Base-by-base conservation (phyloP, 495 filamentous ascomycete species). In the Podospora comata region DNA sequence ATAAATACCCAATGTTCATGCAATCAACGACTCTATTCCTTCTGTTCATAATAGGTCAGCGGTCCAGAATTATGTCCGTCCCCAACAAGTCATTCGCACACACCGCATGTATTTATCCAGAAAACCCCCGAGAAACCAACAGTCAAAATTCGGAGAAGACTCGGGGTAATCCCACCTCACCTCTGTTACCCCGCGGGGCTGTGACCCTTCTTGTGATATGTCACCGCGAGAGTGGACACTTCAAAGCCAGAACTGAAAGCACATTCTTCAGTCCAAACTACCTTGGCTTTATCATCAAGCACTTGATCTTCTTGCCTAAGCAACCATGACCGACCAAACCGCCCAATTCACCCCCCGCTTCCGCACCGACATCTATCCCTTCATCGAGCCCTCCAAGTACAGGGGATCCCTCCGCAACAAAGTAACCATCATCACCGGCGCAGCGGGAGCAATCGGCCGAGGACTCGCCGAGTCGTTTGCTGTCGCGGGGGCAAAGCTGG, bases 401-500 rank as follows among this genome's bases (percentile, higher is more conserved):
- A 72, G 66, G 60, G 75, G 71, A 2, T 67, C 75, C 1, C 68
- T 79, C 13, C 30, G 70, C 27, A 68, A 70, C 62, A 71, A 76
- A 55, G 75, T 79, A 2, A 65, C 73, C 39, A 75, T 79, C 61
- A 73, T 77, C 59, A 77, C 76, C 1, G 75, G 70, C 4, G 70
- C 77, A 5, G 70, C 75, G 0, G 77, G 75, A 3, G 69, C 71
- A 6, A 76, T 79, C 15, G 77, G 77, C 11, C 64, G 71, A 48
- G 70, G 65, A 5, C 73, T 77, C 11, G 77, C 77, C 18, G 77
- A 79, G 60, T 75, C 68, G 16, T 79, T 79, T n/a, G 74, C 75
- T 34, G 74, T 77, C n/a, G 75, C 75, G 0, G 75, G 77, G 15
- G 70, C 74, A 3, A 74, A 72, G 53, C 70, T 79, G 60, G 69